Evolutionary conservation across 306 rosid genomes (phyloP).

Genomic region (Astragalus glycyphyllos): DNA sequence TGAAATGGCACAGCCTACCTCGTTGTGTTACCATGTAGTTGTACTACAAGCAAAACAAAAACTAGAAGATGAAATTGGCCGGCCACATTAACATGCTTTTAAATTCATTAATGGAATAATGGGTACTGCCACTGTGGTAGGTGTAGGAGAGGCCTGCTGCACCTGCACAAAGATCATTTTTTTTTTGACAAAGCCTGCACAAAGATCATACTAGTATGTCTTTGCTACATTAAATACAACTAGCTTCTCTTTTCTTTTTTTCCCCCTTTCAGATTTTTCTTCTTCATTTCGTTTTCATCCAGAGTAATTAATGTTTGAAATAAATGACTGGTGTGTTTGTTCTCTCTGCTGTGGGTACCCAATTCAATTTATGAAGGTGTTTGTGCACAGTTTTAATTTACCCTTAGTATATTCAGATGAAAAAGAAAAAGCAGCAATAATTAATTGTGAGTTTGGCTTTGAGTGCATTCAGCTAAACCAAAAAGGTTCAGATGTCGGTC

Average conservation of each 20-base stretch:
- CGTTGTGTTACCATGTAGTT: neutral
- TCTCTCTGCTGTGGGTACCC: slow-evolving; percentile 43
- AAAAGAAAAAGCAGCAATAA: neutral
- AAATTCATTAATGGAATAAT: slow-evolving; percentile 22
- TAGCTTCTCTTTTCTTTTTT: neutral
- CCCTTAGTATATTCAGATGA: neutral
- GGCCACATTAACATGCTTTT: slow-evolving; percentile 1
- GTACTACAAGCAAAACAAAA: slow-evolving; percentile 27
- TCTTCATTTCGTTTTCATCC: neutral
- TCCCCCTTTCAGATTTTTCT: neutral
- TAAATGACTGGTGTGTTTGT: slow-evolving; percentile 37
- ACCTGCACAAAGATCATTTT: slow-evolving; percentile 47
- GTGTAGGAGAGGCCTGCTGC: slow-evolving; percentile 46
- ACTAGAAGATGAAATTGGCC: slow-evolving; percentile 34
- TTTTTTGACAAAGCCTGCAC: too few species aligned
- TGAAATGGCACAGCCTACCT: slow-evolving; percentile 2
- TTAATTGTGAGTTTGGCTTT: slow-evolving; percentile 48
- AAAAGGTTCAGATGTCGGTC: slow-evolving; percentile 57
- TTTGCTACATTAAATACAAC: slow-evolving; percentile 41
- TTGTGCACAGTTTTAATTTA: neutral
- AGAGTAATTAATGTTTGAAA: neutral
- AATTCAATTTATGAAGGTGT: slow-evolving; percentile 2
- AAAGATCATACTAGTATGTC: slow-evolving; percentile 47
- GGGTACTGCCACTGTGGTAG: slow-evolving; percentile 24
- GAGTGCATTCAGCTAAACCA: slow-evolving; percentile 19